Conservation (phyloP, 306 rosid species). For the Corylus americana region DNA sequence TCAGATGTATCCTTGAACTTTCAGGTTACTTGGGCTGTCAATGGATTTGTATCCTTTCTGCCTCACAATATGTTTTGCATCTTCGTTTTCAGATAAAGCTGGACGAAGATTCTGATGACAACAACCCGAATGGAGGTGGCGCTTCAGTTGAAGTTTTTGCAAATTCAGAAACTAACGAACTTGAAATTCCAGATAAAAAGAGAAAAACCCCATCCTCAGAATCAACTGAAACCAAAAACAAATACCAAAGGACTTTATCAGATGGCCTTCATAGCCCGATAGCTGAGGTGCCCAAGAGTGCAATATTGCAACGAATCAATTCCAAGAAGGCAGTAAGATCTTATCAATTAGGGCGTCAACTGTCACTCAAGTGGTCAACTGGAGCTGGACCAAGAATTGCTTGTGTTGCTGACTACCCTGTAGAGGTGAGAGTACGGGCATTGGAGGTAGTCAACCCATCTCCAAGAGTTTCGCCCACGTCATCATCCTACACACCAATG, state of each 20-base stretch:
- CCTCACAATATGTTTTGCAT: slow-evolving; percentile 13
- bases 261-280: slow-evolving; percentile 93
- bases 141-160: slow-evolving; percentile 13
- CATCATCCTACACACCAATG: slow-evolving; percentile 32
- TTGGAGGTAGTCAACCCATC: slow-evolving; percentile 79
- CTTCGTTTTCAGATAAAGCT: slow-evolving; percentile 57
- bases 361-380: slow-evolving; percentile 77
- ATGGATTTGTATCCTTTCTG: background rate
- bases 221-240: slow-evolving; percentile 22
- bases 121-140: slow-evolving; percentile 29
- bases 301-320: slow-evolving; percentile 79
- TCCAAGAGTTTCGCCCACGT: slow-evolving; percentile 57
- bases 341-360: slow-evolving; percentile 77
- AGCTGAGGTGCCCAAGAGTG: slow-evolving; percentile 65
- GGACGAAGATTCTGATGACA: slow-evolving; percentile 51
- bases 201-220: slow-evolving; percentile 34
- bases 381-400: slow-evolving; percentile 99
- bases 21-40: background rate
- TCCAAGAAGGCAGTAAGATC: slow-evolving; percentile 74
- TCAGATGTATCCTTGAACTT: background rate
- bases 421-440: slow-evolving; percentile 75
- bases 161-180: slow-evolving; percentile 25
- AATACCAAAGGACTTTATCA: slow-evolving; percentile 72
- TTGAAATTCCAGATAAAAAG: slow-evolving; percentile 29
- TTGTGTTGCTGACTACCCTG: slow-evolving; percentile 89